Evolutionary conservation across 495 filamentous ascomycete genomes (phyloP).

Genomic region (Recurvomyces mirabilis): DNA sequence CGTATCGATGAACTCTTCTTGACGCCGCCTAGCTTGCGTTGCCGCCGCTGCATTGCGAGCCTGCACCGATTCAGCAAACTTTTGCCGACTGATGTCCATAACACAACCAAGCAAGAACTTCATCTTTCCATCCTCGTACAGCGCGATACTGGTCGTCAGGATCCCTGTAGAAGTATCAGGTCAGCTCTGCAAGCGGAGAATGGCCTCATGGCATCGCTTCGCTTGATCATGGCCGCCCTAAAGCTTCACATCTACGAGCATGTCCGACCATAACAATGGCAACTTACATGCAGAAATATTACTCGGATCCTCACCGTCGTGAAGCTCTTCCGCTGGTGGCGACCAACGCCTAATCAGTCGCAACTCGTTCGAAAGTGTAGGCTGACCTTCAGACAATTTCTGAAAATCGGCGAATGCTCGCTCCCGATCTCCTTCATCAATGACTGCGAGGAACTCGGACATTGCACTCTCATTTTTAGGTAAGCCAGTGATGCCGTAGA

Average conservation of each 20-base stretch:
- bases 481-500: slow-evolving; percentile 8
- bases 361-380: background rate
- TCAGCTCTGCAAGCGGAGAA: too few relatives aligned
- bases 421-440: slow-evolving; percentile 4
- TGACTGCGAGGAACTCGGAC: background rate
- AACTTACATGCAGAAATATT: background rate
- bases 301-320: background rate
- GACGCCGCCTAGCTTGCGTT: slow-evolving; percentile 17
- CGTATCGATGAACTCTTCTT: slow-evolving; percentile 27
- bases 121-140: slow-evolving; percentile 10
- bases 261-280: too few relatives aligned
- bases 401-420: background rate
- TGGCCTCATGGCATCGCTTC: too few relatives aligned
- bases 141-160: too few relatives aligned
- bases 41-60: slow-evolving; percentile 18
- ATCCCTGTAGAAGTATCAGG: too few relatives aligned
- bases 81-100: slow-evolving; percentile 12
- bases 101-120: slow-evolving; percentile 12
- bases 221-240: too few relatives aligned
- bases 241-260: too few relatives aligned
- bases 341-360: background rate
- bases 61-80: slow-evolving; percentile 20
- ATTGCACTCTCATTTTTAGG: background rate
- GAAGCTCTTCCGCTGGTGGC: background rate
- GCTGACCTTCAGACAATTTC: background rate